phyloP scores from a whole-genome alignment of 2,329 filamentous ascomycete genomes.

The Dothistroma septosporum region DNA sequence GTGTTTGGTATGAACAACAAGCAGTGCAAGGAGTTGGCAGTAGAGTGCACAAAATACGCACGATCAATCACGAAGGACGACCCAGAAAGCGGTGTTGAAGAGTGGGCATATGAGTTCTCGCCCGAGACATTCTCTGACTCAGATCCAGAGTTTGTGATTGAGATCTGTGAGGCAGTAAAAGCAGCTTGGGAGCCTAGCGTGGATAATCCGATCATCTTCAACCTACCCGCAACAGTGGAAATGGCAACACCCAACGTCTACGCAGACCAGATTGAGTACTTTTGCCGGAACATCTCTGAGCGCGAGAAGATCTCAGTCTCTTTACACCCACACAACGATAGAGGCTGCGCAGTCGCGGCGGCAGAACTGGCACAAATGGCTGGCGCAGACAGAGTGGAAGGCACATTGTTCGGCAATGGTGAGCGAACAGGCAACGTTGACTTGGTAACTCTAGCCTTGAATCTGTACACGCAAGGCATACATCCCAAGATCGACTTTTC shows the following conservation, averaged over 20 bases:
- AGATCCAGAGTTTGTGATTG: slow-evolving; percentile 72
- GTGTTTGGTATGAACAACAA: slow-evolving; percentile 85
- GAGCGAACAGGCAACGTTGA: slow-evolving; percentile 96
- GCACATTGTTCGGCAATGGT: slow-evolving; percentile 89
- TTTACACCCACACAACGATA: slow-evolving; percentile 91
- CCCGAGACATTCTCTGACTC: slow-evolving; percentile 91
- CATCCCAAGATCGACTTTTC: slow-evolving; percentile 85
- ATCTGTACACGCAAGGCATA: slow-evolving; percentile 91
- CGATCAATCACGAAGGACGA: slow-evolving; percentile 84
- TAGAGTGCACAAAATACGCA: slow-evolving; percentile 80
- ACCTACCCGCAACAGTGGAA: slow-evolving; percentile 93
- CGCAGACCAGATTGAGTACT: slow-evolving; percentile 94
- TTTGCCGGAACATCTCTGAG: slow-evolving; percentile 79
- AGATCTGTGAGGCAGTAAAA: slow-evolving; percentile 90
- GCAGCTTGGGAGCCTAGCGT: slow-evolving; percentile 80
- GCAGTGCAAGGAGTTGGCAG: slow-evolving; percentile 74
- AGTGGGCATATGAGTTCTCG: slow-evolving; percentile 79
- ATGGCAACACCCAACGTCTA: slow-evolving; percentile 93
- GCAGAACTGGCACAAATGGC: slow-evolving; percentile 95
- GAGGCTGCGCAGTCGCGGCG: slow-evolving; percentile 83
- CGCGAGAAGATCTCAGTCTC: slow-evolving; percentile 84
- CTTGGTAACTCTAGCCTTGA: slow-evolving; percentile 84
- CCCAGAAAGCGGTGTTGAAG: slow-evolving; percentile 52
- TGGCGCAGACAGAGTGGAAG: slow-evolving; percentile 88
- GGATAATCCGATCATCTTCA: slow-evolving; percentile 87